These are phyloP conservation scores for Trifolium pratense DNA, from an alignment of 306 rosid genomes.

Conservation along the genomic window DNA sequence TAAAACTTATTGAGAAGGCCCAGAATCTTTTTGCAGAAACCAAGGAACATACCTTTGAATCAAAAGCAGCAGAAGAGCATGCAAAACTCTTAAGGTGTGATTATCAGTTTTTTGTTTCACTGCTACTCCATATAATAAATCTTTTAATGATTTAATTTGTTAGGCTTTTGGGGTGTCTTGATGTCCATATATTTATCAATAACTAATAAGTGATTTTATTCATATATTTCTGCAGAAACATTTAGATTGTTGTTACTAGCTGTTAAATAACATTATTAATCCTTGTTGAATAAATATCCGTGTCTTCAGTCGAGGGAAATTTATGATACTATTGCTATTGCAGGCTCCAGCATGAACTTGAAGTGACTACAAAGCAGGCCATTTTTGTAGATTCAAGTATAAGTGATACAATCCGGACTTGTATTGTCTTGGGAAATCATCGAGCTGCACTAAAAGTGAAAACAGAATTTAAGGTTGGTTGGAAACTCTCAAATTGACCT, in stretches of 20 bases:
- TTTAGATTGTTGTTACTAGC: slow-evolving; percentile 10
- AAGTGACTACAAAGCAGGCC: slow-evolving; percentile 92
- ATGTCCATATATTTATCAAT: slow-evolving; percentile 7
- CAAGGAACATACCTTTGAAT: slow-evolving; percentile 86
- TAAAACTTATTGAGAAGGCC: slow-evolving; percentile 81
- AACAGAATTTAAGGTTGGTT: slow-evolving; percentile 90
- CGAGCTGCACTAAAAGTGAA: slow-evolving; percentile 90
- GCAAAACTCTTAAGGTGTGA: slow-evolving; percentile 82
- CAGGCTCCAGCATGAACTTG: slow-evolving; percentile 93
- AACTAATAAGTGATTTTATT: slow-evolving; percentile 5
- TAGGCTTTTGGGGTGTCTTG: slow-evolving; percentile 37
- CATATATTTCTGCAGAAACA: slow-evolving; percentile 20
- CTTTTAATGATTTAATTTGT: slow-evolving; percentile 27
- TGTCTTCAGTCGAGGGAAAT: slow-evolving; percentile 18
- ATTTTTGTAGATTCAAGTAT: slow-evolving; percentile 97
- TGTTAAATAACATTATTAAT: slow-evolving; percentile 9
- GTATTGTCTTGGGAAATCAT: slow-evolving; percentile 97
- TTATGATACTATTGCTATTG: slow-evolving; percentile 39
- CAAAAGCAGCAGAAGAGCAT: slow-evolving; percentile 98
- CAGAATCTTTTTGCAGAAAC: slow-evolving; percentile 81
- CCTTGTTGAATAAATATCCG: slow-evolving; percentile 30
- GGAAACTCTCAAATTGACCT: slow-evolving; percentile 37
- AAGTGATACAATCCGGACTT: slow-evolving; percentile 93
- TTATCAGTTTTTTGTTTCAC: slow-evolving; percentile 30
- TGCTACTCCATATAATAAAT: slow-evolving; percentile 11